phyloP scores from a whole-genome alignment of 768 basidiomycete genomes.

The Mycena belliarum region DNA sequence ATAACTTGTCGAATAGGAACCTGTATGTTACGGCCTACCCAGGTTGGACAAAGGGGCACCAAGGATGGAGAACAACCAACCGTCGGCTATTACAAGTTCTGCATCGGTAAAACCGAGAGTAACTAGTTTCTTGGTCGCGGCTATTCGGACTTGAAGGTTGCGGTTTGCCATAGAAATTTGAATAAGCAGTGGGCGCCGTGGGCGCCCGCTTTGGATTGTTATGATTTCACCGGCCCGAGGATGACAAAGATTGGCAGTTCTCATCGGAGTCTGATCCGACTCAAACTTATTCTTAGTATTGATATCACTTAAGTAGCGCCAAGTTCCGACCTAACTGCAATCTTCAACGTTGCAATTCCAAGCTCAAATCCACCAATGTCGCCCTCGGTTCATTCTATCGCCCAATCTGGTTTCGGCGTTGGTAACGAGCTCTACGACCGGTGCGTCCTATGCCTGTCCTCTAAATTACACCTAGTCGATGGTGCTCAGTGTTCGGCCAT shows the following conservation, averaged over 20 bases:
- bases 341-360: too few species aligned
- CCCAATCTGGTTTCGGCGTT: slow-evolving; percentile 70
- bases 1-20: slow-evolving; percentile 56
- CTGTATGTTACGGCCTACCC: slow-evolving; percentile 19
- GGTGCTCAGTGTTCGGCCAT: slow-evolving; percentile 67
- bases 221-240: too few species aligned
- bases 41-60: neutral
- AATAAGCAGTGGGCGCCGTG: too few species aligned
- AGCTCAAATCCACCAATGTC: neutral
- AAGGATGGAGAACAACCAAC: neutral
- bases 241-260: too few species aligned
- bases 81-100: slow-evolving; percentile 8
- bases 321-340: neutral
- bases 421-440: slow-evolving; percentile 84
- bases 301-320: neutral
- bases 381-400: slow-evolving; percentile 57
- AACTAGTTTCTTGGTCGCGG: slow-evolving; percentile 15
- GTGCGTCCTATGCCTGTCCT: slow-evolving; percentile 30
- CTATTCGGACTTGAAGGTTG: slow-evolving; percentile 13
- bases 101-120: slow-evolving; percentile 23
- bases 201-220: too few species aligned
- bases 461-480: neutral
- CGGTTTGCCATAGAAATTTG: slow-evolving; percentile 2
- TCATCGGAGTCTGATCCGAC: too few species aligned
- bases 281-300: too few species aligned